Evolutionary conservation across 345 rosid species (phyloP), one percentile per base, ranked within the genome.

Genomic region (Salix koriyanagi): DNA sequence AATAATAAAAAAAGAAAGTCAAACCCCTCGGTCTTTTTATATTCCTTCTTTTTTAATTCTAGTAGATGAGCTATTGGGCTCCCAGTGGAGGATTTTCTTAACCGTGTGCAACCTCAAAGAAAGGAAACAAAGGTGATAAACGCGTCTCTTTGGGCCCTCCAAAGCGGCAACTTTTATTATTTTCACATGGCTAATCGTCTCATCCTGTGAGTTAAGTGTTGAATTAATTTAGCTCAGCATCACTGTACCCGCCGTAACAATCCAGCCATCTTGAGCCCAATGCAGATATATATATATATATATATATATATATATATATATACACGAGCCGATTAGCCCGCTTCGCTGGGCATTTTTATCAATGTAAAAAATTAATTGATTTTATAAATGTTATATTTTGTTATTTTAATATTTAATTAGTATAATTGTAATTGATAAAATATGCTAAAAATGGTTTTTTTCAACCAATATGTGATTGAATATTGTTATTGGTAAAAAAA

Each of bases 171-270:
- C 21, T 48, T 65, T 44, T 36, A 30, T n/a, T 46, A 8, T 19
- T 44, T 46, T 65, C 70, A 74, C 77, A 48, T 74, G 70, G 19
- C 23, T n/a, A 65, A 46, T 28, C 65, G 77, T 74, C 62, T 65
- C 61, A 28, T 74, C 46, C 34, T 30, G 44, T 6, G 52, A n/a
- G 2, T 69, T 32, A 1, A 30, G 68, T 1, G 68, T 15, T 25
- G 36, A 30, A 15, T 25, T 30, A 6, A 19, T 32, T 32, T 1
- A 15, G 41, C 19, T 6, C 36, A 18, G 68, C 68, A 16, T 23
- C 68, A 16, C 37, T 19, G 12, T 54, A 36, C 37, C 37, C 37
- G 37, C 37, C 37, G 37, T 36, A 7, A 2, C 69, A 12, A 16
- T 30, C 41, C 69, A 32, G 32, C 18, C 42, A 26, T n/a, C 18